Evolutionary conservation across 345 rosid genomes (phyloP).

Genomic region (thale cress (Arabidopsis thaliana)): TAIR10.1 NC_003075.7:15137001-15137500

Average conservation of each 20-base stretch:
- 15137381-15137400: conserved; percentile 77
- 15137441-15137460: conserved; percentile 44
- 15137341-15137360: conserved; percentile 59
- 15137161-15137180: conserved; percentile 44
- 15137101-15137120: neutral
- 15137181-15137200: conserved; percentile 44
- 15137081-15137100: conserved; percentile 24
- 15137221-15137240: conserved; percentile 74
- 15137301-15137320: conserved; percentile 86
- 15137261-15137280: conserved; percentile 84
- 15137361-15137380: conserved; percentile 61
- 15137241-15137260: conserved; percentile 80
- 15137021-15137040: conserved; percentile 17
- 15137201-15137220: conserved; percentile 21
- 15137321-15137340: conserved; percentile 84
- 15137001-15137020: conserved; percentile 1
- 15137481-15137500: neutral
- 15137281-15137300: conserved; percentile 75
- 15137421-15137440: conserved; percentile 63
- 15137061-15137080: conserved; percentile 6
- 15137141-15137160: conserved; percentile 5
- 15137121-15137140: conserved; percentile 18
- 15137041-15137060: neutral
- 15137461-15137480: conserved; percentile 1
- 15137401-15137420: conserved; percentile 74